Percentiles rank a stretch among this genome's conserved stretches.
phyloP scores from a whole-genome alignment of 2,329 filamentous ascomycete species.

The Verticillium dahliae region DNA sequence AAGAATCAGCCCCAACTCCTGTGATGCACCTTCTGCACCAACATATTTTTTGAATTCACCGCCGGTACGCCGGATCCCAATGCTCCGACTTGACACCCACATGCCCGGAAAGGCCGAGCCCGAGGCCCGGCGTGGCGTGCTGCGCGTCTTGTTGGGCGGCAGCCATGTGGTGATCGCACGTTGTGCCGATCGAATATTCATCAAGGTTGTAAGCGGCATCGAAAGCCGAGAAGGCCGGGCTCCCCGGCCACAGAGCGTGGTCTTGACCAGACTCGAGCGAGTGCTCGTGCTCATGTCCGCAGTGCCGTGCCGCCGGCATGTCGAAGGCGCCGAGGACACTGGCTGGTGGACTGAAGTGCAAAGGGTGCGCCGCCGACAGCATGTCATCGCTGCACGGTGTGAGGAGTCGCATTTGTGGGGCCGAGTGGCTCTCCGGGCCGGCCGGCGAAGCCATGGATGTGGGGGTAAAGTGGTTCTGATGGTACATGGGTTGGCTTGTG shows the following conservation, averaged over 20 bases:
- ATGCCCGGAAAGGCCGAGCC: background rate
- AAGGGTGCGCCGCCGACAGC: conserved; percentile 19
- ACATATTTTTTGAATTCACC: background rate
- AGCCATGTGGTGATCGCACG: background rate
- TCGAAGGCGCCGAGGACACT: conserved; percentile 26
- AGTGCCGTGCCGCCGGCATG: conserved; percentile 15
- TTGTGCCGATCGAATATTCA: conserved; percentile 21
- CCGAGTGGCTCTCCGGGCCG: conserved; percentile 18
- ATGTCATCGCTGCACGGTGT: conserved; percentile 50
- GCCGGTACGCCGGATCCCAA: background rate
- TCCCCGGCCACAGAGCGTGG: conserved; percentile 21
- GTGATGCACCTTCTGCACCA: background rate
- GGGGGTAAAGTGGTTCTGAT: conserved; percentile 25
- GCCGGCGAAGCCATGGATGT: conserved; percentile 27
- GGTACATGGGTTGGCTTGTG: conserved; percentile 20
- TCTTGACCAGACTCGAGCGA: conserved; percentile 24
- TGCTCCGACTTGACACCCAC: background rate
- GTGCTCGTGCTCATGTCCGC: conserved; percentile 18
- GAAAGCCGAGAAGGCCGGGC: conserved; percentile 30
- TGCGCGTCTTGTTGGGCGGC: background rate
- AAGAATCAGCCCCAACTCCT: background rate
- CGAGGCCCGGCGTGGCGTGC: background rate
- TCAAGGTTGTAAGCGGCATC: conserved; percentile 30
- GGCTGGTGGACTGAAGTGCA: conserved; percentile 23
- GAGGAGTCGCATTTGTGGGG: conserved; percentile 35